Evolutionary conservation across 352 stramenopile genomes (phyloP), one percentile per base, ranked within the genome.

Genomic region (Peronospora destructor): DNA sequence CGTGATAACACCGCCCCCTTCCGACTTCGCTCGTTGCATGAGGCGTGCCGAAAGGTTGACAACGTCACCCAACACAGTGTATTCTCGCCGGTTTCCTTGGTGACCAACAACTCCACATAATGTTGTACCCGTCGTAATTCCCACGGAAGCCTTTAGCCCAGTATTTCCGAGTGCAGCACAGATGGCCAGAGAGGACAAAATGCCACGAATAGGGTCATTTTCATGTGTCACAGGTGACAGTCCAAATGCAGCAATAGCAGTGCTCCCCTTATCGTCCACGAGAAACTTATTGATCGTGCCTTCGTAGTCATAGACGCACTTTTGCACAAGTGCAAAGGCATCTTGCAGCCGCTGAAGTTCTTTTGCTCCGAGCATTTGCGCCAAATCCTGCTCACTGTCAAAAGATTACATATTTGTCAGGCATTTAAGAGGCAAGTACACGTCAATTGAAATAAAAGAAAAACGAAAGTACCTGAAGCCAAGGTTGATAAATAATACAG

Each of bases 221-320:
- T 95, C 87, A 64, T 97, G 87, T 1, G 83, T 90, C n/a, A 95
- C 81, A 0, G 91, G 90, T 7, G 90, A 86, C 34, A 97, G 51
- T 13, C 89, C 90, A 49, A 95, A 97, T 2, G 91, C 87, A n/a
- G 88, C 91, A 50, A 97, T 94, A 7, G 96, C 81, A 1, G 91
- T 97, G 50, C 78, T 94, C 32, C 91, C 91, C 61, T 97, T 97
- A 62, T 97, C 91, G 48, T 97, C 91, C 14, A 97, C 86, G n/a
- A 97, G 70, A 47, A 97, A 97, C 65, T 97, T 97, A 71, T 97
- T 97, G 56, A 97, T 94, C 12, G 84, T 95, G 52, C 91, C 91
- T 81, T 97, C 91, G 55, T 97, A 97, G 55, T 91, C 77, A 67
- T 95, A 97, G 4, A 97, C 86, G 37, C 84, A 85, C 49, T 82